Evolutionary conservation across 495 filamentous ascomycete genomes (phyloP).

Genomic region (Penicillium waksmanii): DNA sequence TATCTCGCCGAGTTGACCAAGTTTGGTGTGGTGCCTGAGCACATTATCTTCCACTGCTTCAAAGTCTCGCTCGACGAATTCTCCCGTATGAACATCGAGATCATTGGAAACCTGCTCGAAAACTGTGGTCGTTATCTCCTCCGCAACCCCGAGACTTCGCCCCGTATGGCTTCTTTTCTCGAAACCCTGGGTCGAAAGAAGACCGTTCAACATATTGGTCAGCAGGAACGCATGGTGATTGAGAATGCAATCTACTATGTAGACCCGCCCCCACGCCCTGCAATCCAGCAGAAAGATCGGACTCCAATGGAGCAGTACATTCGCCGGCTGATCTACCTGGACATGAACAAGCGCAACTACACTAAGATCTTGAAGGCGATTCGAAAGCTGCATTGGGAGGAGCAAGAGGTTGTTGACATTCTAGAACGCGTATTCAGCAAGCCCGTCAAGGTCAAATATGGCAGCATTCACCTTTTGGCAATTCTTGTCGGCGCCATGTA

Average conservation of each 20-base stretch:
- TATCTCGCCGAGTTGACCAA: conserved; percentile 98
- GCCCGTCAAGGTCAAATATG: conserved; percentile 95
- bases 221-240: conserved; percentile 96
- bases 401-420: conserved; percentile 80
- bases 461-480: conserved; percentile 93
- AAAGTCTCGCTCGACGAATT: conserved; percentile 98
- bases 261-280: conserved; percentile 88
- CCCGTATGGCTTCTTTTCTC: conserved; percentile 89
- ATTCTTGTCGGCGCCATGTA: conserved; percentile 88
- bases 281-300: conserved; percentile 94
- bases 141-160: conserved; percentile 90
- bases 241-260: conserved; percentile 99
- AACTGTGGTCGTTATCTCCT: conserved; percentile 95
- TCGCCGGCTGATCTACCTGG: conserved; percentile 85
- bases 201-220: conserved; percentile 88
- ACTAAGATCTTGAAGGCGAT: conserved; percentile 91
- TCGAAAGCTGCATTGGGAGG: conserved; percentile 96
- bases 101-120: conserved; percentile 95
- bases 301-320: conserved; percentile 92
- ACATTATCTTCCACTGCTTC: conserved; percentile 98
- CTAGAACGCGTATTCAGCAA: conserved; percentile 93
- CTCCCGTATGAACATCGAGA: conserved; percentile 97
- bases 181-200: conserved; percentile 97
- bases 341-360: conserved; percentile 93
- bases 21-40: conserved; percentile 96